These are phyloP conservation scores for Aphanomyces cochlioides DNA, from an alignment of 352 stramenopile genomes.

Conservation along the genomic window DNA sequence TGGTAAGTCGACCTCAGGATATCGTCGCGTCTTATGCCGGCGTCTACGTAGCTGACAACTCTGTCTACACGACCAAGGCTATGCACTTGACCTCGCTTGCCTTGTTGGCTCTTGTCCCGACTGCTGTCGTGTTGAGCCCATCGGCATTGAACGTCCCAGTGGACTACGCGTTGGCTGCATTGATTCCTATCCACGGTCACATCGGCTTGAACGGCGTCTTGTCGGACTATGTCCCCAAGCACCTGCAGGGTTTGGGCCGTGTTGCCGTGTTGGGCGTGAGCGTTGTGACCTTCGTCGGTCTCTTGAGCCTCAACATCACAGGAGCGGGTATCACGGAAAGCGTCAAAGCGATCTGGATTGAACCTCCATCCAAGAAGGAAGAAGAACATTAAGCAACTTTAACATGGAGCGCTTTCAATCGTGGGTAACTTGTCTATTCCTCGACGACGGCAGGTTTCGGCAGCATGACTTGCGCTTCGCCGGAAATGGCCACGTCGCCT, in stretches of 20 bases:
- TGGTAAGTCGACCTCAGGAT: slow-evolving; percentile 41
- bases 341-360: slow-evolving; percentile 82
- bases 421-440: background rate
- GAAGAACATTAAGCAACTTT: slow-evolving; percentile 31
- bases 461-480: slow-evolving; percentile 61
- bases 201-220: slow-evolving; percentile 94
- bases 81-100: slow-evolving; percentile 57
- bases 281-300: slow-evolving; percentile 72
- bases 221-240: slow-evolving; percentile 92
- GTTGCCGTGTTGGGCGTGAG: slow-evolving; percentile 69
- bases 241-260: slow-evolving; percentile 39
- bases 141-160: slow-evolving; percentile 65
- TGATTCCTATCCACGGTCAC: slow-evolving; percentile 87
- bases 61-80: slow-evolving; percentile 56
- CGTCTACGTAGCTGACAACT: slow-evolving; percentile 62
- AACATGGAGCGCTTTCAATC: slow-evolving; percentile 24
- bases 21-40: slow-evolving; percentile 8
- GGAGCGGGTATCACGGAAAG: slow-evolving; percentile 82
- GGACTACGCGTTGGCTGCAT: slow-evolving; percentile 71
- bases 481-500: slow-evolving; percentile 58
- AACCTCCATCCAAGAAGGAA: slow-evolving; percentile 69
- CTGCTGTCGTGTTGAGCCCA: slow-evolving; percentile 75
- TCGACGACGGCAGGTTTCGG: slow-evolving; percentile 27
- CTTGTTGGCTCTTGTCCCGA: slow-evolving; percentile 55
- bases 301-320: slow-evolving; percentile 81